phyloP scores from a whole-genome alignment of 2,329 filamentous ascomycete genomes.

The Monosporascus sp. region DNA sequence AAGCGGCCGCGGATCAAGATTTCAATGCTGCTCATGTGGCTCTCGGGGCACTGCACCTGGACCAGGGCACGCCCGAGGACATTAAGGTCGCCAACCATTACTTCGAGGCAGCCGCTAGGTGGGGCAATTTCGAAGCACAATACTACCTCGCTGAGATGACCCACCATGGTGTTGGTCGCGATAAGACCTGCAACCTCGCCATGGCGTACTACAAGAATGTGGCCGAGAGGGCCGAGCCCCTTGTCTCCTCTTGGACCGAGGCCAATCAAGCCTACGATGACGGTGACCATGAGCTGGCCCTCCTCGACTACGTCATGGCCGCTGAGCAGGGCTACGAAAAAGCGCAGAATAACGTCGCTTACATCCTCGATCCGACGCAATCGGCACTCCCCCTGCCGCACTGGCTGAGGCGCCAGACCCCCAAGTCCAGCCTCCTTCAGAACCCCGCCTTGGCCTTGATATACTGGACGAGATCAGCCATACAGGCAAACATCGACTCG shows the following conservation, averaged over 20 bases:
- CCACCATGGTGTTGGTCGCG: constrained; percentile 72
- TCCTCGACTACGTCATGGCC: constrained; percentile 78
- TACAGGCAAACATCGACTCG: constrained; percentile 88
- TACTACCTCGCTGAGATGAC: constrained; percentile 90
- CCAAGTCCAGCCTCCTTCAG: constrained; percentile 36
- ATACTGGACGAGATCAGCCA: constrained; percentile 92
- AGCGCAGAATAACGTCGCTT: constrained; percentile 86
- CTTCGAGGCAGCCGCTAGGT: constrained; percentile 79
- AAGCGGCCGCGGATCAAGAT: constrained; percentile 75
- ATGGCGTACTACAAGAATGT: constrained; percentile 79
- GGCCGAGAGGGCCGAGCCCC: constrained; percentile 64
- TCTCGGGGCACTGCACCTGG: constrained; percentile 77
- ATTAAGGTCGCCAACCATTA: constrained; percentile 74
- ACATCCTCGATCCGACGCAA: constrained; percentile 70
- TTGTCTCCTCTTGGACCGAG: constrained; percentile 75
- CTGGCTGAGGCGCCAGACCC: constrained; percentile 41
- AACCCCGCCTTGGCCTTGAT: constrained; percentile 67
- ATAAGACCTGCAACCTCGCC: constrained; percentile 72
- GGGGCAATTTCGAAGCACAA: constrained; percentile 80
- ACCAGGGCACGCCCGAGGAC: constrained; percentile 68
- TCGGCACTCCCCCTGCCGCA: constrained; percentile 54
- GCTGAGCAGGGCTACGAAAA: constrained; percentile 90
- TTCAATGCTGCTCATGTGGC: constrained; percentile 75
- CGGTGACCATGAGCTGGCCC: constrained; percentile 73
- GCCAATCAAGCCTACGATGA: constrained; percentile 77